Conservation (phyloP, 2,329 filamentous ascomycete species). For the Magnaporthales sp. region DNA sequence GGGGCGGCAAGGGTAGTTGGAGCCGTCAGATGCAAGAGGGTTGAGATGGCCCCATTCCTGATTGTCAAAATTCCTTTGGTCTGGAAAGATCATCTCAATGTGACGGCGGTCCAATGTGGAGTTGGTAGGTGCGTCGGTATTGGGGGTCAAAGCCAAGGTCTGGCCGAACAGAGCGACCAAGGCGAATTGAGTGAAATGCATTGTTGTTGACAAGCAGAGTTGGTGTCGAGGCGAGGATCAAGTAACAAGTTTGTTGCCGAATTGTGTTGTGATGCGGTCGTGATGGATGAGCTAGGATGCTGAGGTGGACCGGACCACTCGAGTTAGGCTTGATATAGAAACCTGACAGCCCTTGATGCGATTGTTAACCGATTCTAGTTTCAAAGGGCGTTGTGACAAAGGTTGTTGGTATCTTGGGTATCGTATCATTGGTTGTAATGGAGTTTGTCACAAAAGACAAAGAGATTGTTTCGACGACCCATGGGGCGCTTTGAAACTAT, state of each 20-base stretch:
- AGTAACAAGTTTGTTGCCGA: background rate
- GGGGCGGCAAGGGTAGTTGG: constrained; percentile 3
- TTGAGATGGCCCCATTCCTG: background rate
- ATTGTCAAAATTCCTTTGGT: background rate
- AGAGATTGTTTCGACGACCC: background rate
- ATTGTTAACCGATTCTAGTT: background rate
- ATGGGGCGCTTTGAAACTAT: background rate
- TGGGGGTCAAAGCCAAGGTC: background rate
- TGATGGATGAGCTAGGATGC: background rate
- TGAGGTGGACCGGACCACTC: too few relatives aligned
- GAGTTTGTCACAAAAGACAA: background rate
- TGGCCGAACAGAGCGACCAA: background rate
- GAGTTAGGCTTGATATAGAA: background rate
- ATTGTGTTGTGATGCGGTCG: background rate
- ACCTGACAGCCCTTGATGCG: background rate
- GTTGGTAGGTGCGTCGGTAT: background rate
- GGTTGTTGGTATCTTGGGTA: background rate
- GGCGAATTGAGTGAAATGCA: background rate
- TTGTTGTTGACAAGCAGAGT: background rate
- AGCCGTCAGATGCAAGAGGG: constrained; percentile 3
- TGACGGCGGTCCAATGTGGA: background rate
- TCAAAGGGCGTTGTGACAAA: background rate
- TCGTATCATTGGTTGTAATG: too few relatives aligned
- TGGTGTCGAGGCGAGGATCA: background rate
- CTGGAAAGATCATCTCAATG: background rate